Conservation (phyloP, 495 filamentous ascomycete genomes). For the Penicillium alfredii region DNA sequence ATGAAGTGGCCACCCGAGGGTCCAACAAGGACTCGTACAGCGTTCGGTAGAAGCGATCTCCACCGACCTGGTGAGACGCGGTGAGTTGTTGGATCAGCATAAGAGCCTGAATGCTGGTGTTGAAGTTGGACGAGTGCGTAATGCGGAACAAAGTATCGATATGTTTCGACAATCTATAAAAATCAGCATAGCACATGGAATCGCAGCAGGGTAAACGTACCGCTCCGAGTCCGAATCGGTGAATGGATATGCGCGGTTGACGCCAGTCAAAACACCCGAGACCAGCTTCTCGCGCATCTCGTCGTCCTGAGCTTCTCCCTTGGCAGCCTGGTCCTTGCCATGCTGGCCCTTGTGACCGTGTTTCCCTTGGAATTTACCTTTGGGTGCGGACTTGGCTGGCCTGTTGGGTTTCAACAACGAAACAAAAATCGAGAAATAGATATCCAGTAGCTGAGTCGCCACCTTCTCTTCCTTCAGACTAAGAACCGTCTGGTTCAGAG, state of each 20-base stretch:
- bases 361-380: slow-evolving; percentile 23
- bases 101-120: slow-evolving; percentile 92
- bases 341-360: slow-evolving; percentile 27
- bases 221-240: slow-evolving; percentile 69
- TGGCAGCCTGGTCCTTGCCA: slow-evolving; percentile 49
- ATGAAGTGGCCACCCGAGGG: slow-evolving; percentile 77
- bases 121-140: slow-evolving; percentile 97
- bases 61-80: slow-evolving; percentile 64
- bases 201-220: slow-evolving; percentile 37
- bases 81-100: slow-evolving; percentile 94
- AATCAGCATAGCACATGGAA: slow-evolving; percentile 12
- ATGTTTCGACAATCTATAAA: slow-evolving; percentile 68
- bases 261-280: slow-evolving; percentile 82
- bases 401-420: slow-evolving; percentile 60
- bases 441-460: slow-evolving; percentile 73
- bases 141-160: slow-evolving; percentile 91
- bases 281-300: slow-evolving; percentile 84
- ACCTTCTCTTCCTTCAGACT: slow-evolving; percentile 74
- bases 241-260: slow-evolving; percentile 94
- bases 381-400: slow-evolving; percentile 15
- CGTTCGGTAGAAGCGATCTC: slow-evolving; percentile 89
- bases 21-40: slow-evolving; percentile 93
- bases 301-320: slow-evolving; percentile 46
- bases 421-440: slow-evolving; percentile 87
- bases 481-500: slow-evolving; percentile 90